Base-by-base conservation (phyloP, 2,329 filamentous ascomycete species). In the Fusarium nygamai region DNA sequence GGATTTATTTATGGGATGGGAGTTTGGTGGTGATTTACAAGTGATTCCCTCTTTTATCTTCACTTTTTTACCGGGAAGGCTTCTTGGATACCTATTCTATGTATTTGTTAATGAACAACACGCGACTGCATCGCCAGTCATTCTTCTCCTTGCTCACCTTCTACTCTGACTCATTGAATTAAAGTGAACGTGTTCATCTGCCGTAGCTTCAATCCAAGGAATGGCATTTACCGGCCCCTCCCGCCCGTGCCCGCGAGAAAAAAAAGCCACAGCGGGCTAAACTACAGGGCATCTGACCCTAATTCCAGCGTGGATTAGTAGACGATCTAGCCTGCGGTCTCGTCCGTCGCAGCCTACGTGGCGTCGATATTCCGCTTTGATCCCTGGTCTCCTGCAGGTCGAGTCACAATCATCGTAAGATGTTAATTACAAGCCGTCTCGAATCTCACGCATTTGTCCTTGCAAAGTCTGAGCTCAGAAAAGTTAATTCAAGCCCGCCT, bases 21-120 rank as follows among this genome's bases (percentile, higher is more conserved):
- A 72, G 72, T 74, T 73, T 74, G 68, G 63, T 74, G 71, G 68
- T 74, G 56, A 61, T 57, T 53, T 57, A 70, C 33, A 70, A 71
- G 67, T 66, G 67, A 70, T 70, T 70, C 67, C 67, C 67, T 56
- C n/a, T 56, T 50, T 39, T 29, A 29, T 19, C 38, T 69, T 61
- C 31, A 29, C 39, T 29, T 36, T 43, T 48, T 43, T 29, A 41
- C 31, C 36, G 61, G 64, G 63, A 61, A 53, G 53, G 60, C 51
- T 62, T 47, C 43, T 63, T 71, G 53, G 50, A 43, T n/a, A 38
- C 36, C 36, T 38, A 48, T 65, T 50, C 20, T 69, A 72, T 20
- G 67, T 70, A 66, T 39, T 33, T 71, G 60, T 69, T 75, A 74
- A 75, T 74, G 14, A 22, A 69, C 41, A 50, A 59, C 16, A 31